A percentile compares a stretch with the other conserved stretches of the same genome.
These are phyloP conservation scores for Trichoderma aggressivum DNA, from an alignment of 2,329 filamentous ascomycete species.

Conservation along the genomic window DNA sequence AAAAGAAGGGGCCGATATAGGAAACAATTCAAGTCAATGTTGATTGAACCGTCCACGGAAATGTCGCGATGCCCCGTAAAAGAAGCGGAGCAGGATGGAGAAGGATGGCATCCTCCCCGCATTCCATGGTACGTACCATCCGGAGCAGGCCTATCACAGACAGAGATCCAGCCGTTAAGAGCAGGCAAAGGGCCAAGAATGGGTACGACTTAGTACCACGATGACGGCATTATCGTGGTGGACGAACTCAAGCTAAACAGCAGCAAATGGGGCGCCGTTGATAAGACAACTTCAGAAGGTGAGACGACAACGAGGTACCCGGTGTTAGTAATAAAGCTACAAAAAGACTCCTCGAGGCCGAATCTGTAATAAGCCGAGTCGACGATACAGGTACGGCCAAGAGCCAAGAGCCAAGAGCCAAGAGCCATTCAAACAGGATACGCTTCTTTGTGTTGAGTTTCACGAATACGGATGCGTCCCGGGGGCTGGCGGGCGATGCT, in stretches of 20 bases:
- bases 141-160: background rate
- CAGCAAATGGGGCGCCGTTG: background rate
- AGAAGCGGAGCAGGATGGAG: slow-evolving; percentile 10
- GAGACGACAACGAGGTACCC: slow-evolving; percentile 2
- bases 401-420: background rate
- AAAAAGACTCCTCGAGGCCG: background rate
- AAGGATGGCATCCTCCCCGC: slow-evolving; percentile 5
- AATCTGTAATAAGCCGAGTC: background rate
- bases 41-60: background rate
- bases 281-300: slow-evolving; percentile 13
- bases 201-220: background rate
- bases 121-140: slow-evolving; percentile 15
- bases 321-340: background rate
- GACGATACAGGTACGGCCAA: background rate
- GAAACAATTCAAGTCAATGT: background rate
- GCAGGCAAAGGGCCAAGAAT: background rate
- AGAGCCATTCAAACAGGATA: background rate
- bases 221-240: background rate
- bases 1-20: background rate
- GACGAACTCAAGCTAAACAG: background rate
- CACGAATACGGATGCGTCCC: background rate
- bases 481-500: slow-evolving; percentile 4
- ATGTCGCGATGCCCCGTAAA: background rate
- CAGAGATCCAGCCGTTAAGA: background rate
- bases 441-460: background rate